These are phyloP conservation scores for Teunomyces stri DNA, from an alignment of 805 yeast species.

Conservation along the genomic window DNA sequence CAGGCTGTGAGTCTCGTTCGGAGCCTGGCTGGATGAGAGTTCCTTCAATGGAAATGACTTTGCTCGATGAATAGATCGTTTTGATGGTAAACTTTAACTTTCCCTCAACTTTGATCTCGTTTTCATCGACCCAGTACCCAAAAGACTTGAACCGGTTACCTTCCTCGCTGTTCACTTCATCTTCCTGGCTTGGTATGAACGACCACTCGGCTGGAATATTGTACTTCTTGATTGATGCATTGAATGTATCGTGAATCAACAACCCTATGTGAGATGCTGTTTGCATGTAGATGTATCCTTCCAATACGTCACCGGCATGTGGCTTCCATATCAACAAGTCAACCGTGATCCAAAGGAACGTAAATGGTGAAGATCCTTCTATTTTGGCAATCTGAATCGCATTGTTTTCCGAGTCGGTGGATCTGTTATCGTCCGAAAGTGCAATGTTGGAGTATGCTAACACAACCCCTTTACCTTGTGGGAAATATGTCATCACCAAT, in stretches of 20 bases:
- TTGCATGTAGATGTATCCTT: slow-evolving; percentile 88
- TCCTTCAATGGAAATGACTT: slow-evolving; percentile 86
- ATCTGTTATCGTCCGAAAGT: slow-evolving; percentile 42
- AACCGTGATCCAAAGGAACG: slow-evolving; percentile 82
- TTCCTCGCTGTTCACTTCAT: slow-evolving; percentile 39
- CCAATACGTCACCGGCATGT: slow-evolving; percentile 76
- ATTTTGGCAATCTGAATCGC: slow-evolving; percentile 58
- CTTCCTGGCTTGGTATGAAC: slow-evolving; percentile 77
- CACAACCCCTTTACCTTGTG: slow-evolving; percentile 76
- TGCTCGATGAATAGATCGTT: slow-evolving; percentile 71
- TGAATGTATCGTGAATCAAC: slow-evolving; percentile 87
- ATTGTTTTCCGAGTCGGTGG: slow-evolving; percentile 38
- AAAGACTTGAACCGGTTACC: slow-evolving; percentile 46
- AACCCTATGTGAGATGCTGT: slow-evolving; percentile 94
- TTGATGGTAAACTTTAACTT: slow-evolving; percentile 75
- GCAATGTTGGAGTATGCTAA: slow-evolving; percentile 71
- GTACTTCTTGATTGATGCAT: slow-evolving; percentile 84
- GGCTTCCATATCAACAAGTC: slow-evolving; percentile 91
- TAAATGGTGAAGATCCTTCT: slow-evolving; percentile 79
- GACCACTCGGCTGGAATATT: slow-evolving; percentile 86
- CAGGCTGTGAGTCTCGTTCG: slow-evolving; percentile 55
- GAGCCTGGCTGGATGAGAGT: slow-evolving; percentile 62
- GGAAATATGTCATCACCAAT: slow-evolving; percentile 76
- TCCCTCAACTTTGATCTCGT: slow-evolving; percentile 76
- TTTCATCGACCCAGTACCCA: slow-evolving; percentile 86